phyloP scores from a whole-genome alignment of 2,329 filamentous ascomycete species.

The Arthroderma sp. region DNA sequence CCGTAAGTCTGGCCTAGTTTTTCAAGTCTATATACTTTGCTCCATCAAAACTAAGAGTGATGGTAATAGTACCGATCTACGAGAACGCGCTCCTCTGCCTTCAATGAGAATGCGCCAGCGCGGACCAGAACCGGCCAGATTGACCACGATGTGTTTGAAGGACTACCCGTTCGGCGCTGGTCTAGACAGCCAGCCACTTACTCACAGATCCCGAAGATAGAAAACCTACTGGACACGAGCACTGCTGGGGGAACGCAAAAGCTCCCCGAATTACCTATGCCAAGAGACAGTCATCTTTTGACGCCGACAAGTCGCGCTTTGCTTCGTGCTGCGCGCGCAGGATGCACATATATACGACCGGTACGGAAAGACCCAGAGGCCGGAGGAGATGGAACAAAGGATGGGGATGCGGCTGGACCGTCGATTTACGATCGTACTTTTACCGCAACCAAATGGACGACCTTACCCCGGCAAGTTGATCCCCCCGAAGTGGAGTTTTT shows the following conservation, averaged over 20 bases:
- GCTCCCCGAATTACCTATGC: conserved; percentile 71
- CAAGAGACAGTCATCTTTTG: conserved; percentile 67
- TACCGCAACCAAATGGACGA: conserved; percentile 44
- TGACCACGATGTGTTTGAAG: conserved; percentile 56
- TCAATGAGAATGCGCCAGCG: conserved; percentile 34
- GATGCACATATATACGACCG: conserved; percentile 60
- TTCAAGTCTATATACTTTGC: not conserved
- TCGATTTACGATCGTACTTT: conserved; percentile 36
- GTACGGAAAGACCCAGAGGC: conserved; percentile 30
- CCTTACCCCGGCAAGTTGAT: conserved; percentile 44
- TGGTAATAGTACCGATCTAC: conserved; percentile 39
- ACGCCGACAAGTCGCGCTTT: conserved; percentile 70
- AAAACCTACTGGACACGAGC: conserved; percentile 25
- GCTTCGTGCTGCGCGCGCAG: conserved; percentile 66
- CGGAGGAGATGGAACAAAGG: conserved; percentile 24
- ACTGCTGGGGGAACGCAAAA: conserved; percentile 11
- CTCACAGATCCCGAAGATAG: conserved; percentile 51
- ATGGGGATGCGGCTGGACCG: conserved; percentile 20
- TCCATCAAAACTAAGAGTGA: not conserved
- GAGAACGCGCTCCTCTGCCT: conserved; percentile 39
- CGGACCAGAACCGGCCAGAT: conserved; percentile 35
- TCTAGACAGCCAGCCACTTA: conserved; percentile 57
- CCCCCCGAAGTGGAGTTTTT: conserved; percentile 49
- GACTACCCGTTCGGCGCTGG: conserved; percentile 85
- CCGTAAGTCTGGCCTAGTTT: not conserved